Base-by-base conservation (phyloP, 2,329 filamentous ascomycete genomes). In the Tolypocladium amazonense region DNA sequence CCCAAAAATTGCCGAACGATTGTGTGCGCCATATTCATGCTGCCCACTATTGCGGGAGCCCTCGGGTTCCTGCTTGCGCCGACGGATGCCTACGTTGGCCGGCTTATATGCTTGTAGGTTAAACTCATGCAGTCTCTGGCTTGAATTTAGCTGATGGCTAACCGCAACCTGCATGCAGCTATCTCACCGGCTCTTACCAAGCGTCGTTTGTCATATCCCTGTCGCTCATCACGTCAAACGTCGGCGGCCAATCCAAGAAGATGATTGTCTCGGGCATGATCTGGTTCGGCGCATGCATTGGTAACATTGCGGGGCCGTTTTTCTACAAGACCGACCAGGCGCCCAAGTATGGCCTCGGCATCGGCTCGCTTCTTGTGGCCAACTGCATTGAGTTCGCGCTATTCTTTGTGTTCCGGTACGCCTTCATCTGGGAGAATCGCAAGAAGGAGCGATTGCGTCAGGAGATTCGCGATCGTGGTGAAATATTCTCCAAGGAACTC, bases 191-290 rank as follows among this genome's bases (percentile, higher is more conserved):
- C 52, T 75, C 72, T 1, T 74, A 75, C 61, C 72, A 75, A 45
- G 73, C 74, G 0, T 75, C 74, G 0, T 76, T 74, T 38, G 73
- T 75, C 53, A 68, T 76, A 27, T 70, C 66, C 2, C 69, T 81
- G 0, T 76, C 75, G 1, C 73, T 81, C 60, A 76, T 77, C 50
- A 79, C 78, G 0, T 77, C 77, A 43, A 82, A 82, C 64, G 77
- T 76, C 0, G 77, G 74, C 1, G 83, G 83, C 0, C 81, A 85
- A 62, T 84, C 82, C 1, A 86, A 86, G 67, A 85, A 87, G 67
- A 82, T 86, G 54, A 80, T 86, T 33, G 83, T 83, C n/a, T 85
- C 84, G 27, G 83, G 81, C 1, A 78, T 84, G 60, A 75, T 85
- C 2, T 86, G 84, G 71, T 73, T 86, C 12, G 82, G 81, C 0